These are phyloP conservation scores for Laetiporus sulphureus DNA, from an alignment of 1,284 basidiomycete genomes.

Conservation along the genomic window DNA sequence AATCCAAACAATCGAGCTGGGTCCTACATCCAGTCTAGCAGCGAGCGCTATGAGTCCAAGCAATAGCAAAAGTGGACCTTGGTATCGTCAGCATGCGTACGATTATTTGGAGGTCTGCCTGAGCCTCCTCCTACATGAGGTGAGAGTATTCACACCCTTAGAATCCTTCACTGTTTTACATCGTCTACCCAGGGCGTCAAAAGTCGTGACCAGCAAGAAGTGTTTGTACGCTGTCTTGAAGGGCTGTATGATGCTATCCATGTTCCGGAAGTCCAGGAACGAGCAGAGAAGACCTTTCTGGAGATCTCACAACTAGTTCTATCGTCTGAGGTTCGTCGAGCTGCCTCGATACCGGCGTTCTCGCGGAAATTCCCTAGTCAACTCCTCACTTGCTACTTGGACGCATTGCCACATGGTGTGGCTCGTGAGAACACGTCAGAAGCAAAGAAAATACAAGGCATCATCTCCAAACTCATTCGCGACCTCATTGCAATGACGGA, in stretches of 20 bases:
- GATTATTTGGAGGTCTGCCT: slow-evolving; percentile 74
- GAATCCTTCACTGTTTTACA: neutral
- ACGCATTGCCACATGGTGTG: slow-evolving; percentile 68
- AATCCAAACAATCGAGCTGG: slow-evolving; percentile 65
- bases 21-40: slow-evolving; percentile 70
- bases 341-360: slow-evolving; percentile 44
- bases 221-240: slow-evolving; percentile 68
- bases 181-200: slow-evolving; percentile 49
- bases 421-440: slow-evolving; percentile 60
- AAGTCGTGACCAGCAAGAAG: slow-evolving; percentile 70
- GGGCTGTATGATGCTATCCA: slow-evolving; percentile 79
- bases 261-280: slow-evolving; percentile 60
- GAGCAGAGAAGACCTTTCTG: slow-evolving; percentile 63
- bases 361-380: slow-evolving; percentile 48
- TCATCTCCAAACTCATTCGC: slow-evolving; percentile 58
- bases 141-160: slow-evolving; percentile 28
- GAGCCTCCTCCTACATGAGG: slow-evolving; percentile 73
- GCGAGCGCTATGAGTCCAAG: slow-evolving; percentile 55
- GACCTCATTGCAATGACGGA: slow-evolving; percentile 59
- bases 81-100: slow-evolving; percentile 74
- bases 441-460: slow-evolving; percentile 48
- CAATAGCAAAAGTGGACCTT: slow-evolving; percentile 41
- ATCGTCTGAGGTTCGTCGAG: slow-evolving; percentile 54
- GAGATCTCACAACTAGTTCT: slow-evolving; percentile 69
- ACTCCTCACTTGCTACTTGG: slow-evolving; percentile 67